Conservation (phyloP, 176 grass and related monocot genomes). For the Bothriochloa decipiens region DNA sequence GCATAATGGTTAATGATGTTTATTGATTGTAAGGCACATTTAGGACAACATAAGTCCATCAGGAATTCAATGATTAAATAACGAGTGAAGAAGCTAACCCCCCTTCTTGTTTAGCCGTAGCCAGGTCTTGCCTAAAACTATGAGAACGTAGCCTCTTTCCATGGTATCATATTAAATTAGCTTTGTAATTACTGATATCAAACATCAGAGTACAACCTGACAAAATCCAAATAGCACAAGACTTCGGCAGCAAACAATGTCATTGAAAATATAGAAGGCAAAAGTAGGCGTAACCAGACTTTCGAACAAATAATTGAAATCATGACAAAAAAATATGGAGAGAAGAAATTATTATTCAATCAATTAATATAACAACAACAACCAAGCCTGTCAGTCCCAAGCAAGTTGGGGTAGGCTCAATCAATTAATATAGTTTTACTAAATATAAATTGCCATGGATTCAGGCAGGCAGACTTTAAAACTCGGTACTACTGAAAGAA, state of each 20-base stretch:
- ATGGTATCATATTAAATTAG: too few relatives aligned
- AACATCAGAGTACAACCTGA: too few relatives aligned
- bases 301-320: not conserved
- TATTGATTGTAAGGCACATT: not conserved
- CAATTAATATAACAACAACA: too few relatives aligned
- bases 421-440: not conserved
- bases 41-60: not conserved
- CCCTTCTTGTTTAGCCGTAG: too few relatives aligned
- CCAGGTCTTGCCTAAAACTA: too few relatives aligned
- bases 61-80: slow-evolving; percentile 5
- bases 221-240: too few relatives aligned
- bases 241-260: too few relatives aligned
- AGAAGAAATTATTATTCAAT: not conserved
- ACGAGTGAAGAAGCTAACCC: not conserved
- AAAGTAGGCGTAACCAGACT: not conserved
- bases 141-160: too few relatives aligned
- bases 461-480: not conserved
- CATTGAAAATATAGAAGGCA: too few relatives aligned
- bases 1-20: slow-evolving; percentile 27
- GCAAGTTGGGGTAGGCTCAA: too few relatives aligned
- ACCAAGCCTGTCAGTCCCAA: too few relatives aligned
- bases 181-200: too few relatives aligned
- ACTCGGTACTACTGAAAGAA: not conserved
- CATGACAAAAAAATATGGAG: not conserved
- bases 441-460: not conserved